A percentile compares a stretch with the other conserved stretches of the same genome.
These are phyloP conservation scores for Amanita exitialis DNA, from an alignment of 768 basidiomycete genomes.

Conservation along the genomic window DNA sequence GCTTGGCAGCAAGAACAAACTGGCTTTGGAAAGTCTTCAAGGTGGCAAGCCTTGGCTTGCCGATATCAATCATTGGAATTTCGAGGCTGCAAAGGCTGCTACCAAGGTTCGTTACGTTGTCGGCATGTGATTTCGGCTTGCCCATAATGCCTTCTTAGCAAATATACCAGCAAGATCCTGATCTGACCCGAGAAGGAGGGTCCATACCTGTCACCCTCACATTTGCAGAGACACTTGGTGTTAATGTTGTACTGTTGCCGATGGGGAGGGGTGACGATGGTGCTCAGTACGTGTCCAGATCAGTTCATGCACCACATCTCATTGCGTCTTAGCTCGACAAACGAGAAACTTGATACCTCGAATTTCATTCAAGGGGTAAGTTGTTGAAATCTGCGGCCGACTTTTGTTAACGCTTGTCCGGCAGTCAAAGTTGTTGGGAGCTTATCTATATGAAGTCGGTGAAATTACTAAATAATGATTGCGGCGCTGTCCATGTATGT, in stretches of 20 bases:
- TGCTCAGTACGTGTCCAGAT: constrained; percentile 55
- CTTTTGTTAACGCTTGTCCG: constrained; percentile 1
- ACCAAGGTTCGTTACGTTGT: constrained; percentile 44
- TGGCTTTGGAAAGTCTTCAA: constrained; percentile 61
- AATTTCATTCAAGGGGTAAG: constrained; percentile 85
- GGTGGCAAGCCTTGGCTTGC: constrained; percentile 90
- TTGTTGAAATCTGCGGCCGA: constrained; percentile 1
- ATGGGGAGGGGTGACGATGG: constrained; percentile 96
- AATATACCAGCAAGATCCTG: constrained; percentile 69
- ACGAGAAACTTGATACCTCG: constrained; percentile 86
- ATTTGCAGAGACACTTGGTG: constrained; percentile 79
- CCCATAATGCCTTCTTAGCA: constrained; percentile 19
- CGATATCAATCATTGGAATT: constrained; percentile 86
- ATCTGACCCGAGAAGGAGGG: constrained; percentile 86
- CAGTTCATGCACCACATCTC: neutral
- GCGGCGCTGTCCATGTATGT: neutral
- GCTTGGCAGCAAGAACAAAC: constrained; percentile 75
- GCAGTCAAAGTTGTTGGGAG: constrained; percentile 67
- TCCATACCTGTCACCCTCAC: constrained; percentile 92
- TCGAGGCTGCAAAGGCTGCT: constrained; percentile 76
- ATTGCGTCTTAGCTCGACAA: constrained; percentile 54
- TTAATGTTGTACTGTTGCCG: constrained; percentile 83
- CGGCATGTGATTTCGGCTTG: constrained; percentile 11
- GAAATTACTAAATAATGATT: constrained; percentile 13
- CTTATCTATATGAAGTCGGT: constrained; percentile 72